phyloP scores from a whole-genome alignment of 2,329 filamentous ascomycete species.

The Colletotrichum lini region DNA sequence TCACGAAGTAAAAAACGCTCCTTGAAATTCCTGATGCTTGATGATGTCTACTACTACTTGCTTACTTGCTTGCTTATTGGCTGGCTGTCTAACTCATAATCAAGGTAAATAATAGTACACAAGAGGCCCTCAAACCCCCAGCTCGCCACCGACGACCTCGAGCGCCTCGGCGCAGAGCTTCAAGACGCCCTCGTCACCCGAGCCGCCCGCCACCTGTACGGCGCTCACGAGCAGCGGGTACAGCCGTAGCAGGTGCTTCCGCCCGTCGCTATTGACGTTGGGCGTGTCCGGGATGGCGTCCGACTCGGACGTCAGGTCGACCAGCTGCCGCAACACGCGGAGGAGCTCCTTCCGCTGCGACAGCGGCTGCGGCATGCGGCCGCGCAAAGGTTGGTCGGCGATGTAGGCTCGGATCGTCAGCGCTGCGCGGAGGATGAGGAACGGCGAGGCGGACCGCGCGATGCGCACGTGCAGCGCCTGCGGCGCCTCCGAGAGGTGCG shows the following conservation, averaged over 20 bases:
- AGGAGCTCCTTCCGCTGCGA: conserved; percentile 84
- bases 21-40: not conserved
- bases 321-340: conserved; percentile 77
- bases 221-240: conserved; percentile 83
- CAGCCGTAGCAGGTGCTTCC: conserved; percentile 84
- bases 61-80: not conserved
- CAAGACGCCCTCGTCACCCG: conserved; percentile 73
- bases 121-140: conserved; percentile 54
- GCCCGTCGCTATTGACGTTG: conserved; percentile 68
- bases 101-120: conserved; percentile 20
- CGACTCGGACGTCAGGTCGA: conserved; percentile 77
- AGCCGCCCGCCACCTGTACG: conserved; percentile 67
- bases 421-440: conserved; percentile 85
- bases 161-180: conserved; percentile 72
- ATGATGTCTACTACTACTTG: not conserved
- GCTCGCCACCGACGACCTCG: conserved; percentile 72
- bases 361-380: conserved; percentile 89
- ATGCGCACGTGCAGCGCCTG: conserved; percentile 69
- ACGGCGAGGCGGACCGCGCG: conserved; percentile 82
- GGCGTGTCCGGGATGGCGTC: conserved; percentile 74
- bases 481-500: conserved; percentile 46
- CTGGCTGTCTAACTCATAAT: not conserved
- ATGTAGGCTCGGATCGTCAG: conserved; percentile 88
- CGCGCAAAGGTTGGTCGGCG: conserved; percentile 90
- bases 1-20: not conserved